Base-by-base conservation (phyloP, 2,329 filamentous ascomycete species). In the Xylariales sp. region DNA sequence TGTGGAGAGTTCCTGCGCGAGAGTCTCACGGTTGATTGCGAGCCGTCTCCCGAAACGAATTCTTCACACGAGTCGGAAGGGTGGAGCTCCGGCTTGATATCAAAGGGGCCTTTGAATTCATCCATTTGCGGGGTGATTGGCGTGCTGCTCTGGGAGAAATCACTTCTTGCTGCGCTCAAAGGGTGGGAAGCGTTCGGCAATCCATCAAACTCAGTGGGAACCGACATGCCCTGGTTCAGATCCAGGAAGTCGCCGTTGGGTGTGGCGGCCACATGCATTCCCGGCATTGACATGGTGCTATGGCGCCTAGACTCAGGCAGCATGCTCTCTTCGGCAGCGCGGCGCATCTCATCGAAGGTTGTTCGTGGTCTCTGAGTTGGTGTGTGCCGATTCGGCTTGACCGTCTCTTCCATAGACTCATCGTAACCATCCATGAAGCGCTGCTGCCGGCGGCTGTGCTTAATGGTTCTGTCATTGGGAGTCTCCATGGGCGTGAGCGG, bases 401-500 rank as follows among this genome's bases (percentile, higher is more conserved):
- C 69, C 0, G 78, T 82, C 57, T 81, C 77, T 52, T 82, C 78
- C 73, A 81, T 78, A 12, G 77, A 81, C 57, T 78, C 77, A 50
- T 83, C 79, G 46, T 80, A 81, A 31, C 68, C 70, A 18, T 81
- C 76, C 3, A 70, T 57, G 52, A 83, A 83, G 38, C 83, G 61
- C 48, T 58, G 64, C 3, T 65, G 64, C 4, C 60, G 59, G 13
- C 59, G 46, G 32, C 64, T 56, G 25, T 67, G 62, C 60, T 72
- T 71, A 30, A 57, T 51, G 29, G 63, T 50, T 34, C 65, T 62
- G 43, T 72, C 62, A 44, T 72, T 69, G 29, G 83, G 81, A 15
- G 80, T 85, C 37, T 79, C 76, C 51, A 74, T 75, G 37, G 84
- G 83, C 19, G 83, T 87, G 31, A 81, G 74, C 40, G 83, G 83